These are phyloP conservation scores for Trypanosoma congolense DNA, from an alignment of 208 protist species.

Conservation along the genomic window DNA sequence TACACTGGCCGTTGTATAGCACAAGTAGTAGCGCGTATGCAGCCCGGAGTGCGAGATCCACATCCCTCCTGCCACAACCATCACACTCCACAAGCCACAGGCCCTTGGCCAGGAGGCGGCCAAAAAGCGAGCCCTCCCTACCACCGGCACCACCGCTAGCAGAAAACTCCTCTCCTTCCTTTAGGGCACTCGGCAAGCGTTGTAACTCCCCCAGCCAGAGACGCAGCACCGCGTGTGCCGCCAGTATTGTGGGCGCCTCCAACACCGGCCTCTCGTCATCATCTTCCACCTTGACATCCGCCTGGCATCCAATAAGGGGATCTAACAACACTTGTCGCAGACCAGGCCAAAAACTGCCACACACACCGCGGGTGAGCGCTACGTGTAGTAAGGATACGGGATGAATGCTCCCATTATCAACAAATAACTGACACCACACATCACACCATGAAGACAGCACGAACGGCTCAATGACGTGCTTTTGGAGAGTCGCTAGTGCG, in stretches of 20 bases:
- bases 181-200: not conserved
- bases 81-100: slow-evolving; percentile 7
- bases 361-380: slow-evolving; percentile 6
- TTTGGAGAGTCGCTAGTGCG: slow-evolving; percentile 10
- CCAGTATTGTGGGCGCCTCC: slow-evolving; percentile 9
- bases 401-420: not conserved
- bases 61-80: slow-evolving; percentile 11
- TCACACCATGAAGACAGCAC: slow-evolving; percentile 8
- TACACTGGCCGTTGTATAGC: slow-evolving; percentile 11
- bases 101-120: not conserved
- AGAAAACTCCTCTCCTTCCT: not conserved
- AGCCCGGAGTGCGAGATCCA: slow-evolving; percentile 2
- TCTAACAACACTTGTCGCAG: slow-evolving; percentile 2
- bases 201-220: slow-evolving; percentile 15
- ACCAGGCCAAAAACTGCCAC: slow-evolving; percentile 10
- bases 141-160: not conserved
- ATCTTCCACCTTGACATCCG: not conserved
- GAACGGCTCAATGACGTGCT: slow-evolving; percentile 4
- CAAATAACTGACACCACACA: slow-evolving; percentile 7
- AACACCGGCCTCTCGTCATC: not conserved
- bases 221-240: slow-evolving; percentile 6
- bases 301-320: slow-evolving; percentile 8
- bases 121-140: not conserved
- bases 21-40: slow-evolving; percentile 14
- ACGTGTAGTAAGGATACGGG: not conserved